Evolutionary conservation across 768 basidiomycete species (phyloP), one percentile per base, ranked within the genome.

Genomic region (Collybia sp.): DNA sequence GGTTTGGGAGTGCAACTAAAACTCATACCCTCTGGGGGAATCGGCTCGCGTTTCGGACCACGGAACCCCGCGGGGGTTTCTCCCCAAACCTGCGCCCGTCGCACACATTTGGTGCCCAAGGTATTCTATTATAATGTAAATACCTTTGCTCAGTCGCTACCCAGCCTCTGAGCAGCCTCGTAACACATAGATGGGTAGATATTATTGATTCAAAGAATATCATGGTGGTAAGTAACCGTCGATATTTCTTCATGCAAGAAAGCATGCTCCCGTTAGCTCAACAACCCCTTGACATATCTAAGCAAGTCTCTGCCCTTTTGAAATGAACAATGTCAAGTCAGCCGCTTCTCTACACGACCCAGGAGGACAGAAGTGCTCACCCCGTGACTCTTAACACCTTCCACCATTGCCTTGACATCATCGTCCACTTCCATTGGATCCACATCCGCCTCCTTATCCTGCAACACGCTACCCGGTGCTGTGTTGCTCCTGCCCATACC

Each of bases 321-420:
- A 43, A 50, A 36, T 18, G 35, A 33, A 19, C 30, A 44, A 43
- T 47, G 45, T 19, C 43, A 20, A 52, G 25, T 44, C 15, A 42
- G 32, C 13, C 37, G 33, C 30, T 44, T 11, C 5, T 8, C 30
- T 9, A 8, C 33, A 48, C 17, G 19, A 37, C 41, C n/a, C n/a
- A n/a, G n/a, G n/a, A n/a, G n/a, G n/a, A n/a, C 50, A 25, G 36
- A 5, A 44, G 6, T 20, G 76, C 83, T 55, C 59, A 90, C 88
- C 53, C 89, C 90, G 43, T 71, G 75, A 37, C 62, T 73, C 64
- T 93, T 93, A 5, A 91, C 89, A 4, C 77, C 81, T 12, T 77
- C 75, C 5, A 92, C 78, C 84, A 93, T 88, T 30, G 80, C 80
- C 50, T 81, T 81, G 30, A 90, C 83, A 13, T 69, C 67, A 53